Evolutionary conservation across 768 basidiomycete species (phyloP).

Genomic region (Russula sp.): DNA sequence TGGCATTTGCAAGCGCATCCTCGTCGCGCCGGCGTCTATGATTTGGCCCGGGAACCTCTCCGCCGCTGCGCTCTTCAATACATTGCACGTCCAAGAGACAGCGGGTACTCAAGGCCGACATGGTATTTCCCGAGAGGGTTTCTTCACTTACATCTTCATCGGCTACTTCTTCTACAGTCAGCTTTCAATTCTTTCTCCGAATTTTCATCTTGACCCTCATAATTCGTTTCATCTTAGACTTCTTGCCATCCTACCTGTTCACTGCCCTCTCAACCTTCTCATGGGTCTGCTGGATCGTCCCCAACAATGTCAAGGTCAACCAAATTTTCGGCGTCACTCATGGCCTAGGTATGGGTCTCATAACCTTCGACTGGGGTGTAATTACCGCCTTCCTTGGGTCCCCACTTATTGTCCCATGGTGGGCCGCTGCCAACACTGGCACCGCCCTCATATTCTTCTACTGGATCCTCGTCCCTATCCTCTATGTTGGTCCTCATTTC

Average conservation of each 20-base stretch:
- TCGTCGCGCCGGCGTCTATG: slow-evolving; percentile 41
- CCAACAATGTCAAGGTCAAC: slow-evolving; percentile 62
- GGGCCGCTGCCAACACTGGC: slow-evolving; percentile 23
- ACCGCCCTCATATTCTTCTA: too few species aligned
- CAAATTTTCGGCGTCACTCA: slow-evolving; percentile 63
- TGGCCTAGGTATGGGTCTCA: slow-evolving; percentile 47
- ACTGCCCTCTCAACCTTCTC: slow-evolving; percentile 34
- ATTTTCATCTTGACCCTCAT: slow-evolving; percentile 31
- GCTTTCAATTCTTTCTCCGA: slow-evolving; percentile 52
- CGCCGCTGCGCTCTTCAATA: slow-evolving; percentile 42
- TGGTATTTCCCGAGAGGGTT: slow-evolving; percentile 43
- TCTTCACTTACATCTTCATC: slow-evolving; percentile 43
- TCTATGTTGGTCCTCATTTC: too few species aligned
- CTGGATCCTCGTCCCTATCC: too few species aligned
- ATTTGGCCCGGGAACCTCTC: slow-evolving; percentile 43
- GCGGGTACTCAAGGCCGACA: slow-evolving; percentile 41
- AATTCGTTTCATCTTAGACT: neutral
- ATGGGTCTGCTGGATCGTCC: slow-evolving; percentile 63
- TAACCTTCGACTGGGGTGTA: slow-evolving; percentile 82
- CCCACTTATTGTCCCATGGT: slow-evolving; percentile 77
- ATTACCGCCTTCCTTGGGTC: slow-evolving; percentile 58
- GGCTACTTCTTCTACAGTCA: slow-evolving; percentile 40
- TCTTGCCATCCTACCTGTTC: slow-evolving; percentile 17
- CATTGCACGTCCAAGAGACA: slow-evolving; percentile 35
- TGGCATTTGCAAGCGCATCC: slow-evolving; percentile 40